Conservation (phyloP, 2,329 filamentous ascomycete species). For the Neophaeococcomyces aloes region DNA sequence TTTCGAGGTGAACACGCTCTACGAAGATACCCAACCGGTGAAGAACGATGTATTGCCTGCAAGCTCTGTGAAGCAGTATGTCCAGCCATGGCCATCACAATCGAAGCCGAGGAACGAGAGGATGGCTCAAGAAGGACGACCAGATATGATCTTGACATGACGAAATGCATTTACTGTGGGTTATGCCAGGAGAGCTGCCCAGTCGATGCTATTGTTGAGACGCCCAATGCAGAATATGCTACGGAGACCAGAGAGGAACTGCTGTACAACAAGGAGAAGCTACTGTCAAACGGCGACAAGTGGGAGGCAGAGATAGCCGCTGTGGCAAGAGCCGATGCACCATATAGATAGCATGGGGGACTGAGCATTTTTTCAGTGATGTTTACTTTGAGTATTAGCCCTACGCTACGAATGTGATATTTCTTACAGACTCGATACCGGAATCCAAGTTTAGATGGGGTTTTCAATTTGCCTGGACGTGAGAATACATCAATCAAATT, state of each 20-base stretch:
- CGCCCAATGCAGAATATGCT: constrained; percentile 63
- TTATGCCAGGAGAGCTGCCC: constrained; percentile 99
- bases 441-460: no score
- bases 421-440: no score
- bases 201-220: constrained; percentile 84
- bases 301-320: constrained; percentile 98
- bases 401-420: constrained; percentile 7
- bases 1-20: constrained; percentile 98
- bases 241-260: constrained; percentile 81
- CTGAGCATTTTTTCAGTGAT: no score
- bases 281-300: constrained; percentile 80
- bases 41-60: constrained; percentile 99
- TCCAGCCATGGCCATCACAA: constrained; percentile 96
- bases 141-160: constrained; percentile 99
- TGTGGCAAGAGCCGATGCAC: constrained; percentile 81
- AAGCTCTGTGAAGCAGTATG: constrained; percentile 98
- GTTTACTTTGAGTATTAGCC: no score
- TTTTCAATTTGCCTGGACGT: no score
- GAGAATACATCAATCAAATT: no score
- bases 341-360: constrained; percentile 57
- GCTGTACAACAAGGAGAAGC: constrained; percentile 95
- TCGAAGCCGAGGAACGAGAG: constrained; percentile 95
- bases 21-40: constrained; percentile 88
- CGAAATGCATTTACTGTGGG: constrained; percentile 99
- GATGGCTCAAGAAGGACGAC: constrained; percentile 93